Conservation (phyloP, 805 yeast genomes). For the Wickerhamomyces strasburgensis region DNA sequence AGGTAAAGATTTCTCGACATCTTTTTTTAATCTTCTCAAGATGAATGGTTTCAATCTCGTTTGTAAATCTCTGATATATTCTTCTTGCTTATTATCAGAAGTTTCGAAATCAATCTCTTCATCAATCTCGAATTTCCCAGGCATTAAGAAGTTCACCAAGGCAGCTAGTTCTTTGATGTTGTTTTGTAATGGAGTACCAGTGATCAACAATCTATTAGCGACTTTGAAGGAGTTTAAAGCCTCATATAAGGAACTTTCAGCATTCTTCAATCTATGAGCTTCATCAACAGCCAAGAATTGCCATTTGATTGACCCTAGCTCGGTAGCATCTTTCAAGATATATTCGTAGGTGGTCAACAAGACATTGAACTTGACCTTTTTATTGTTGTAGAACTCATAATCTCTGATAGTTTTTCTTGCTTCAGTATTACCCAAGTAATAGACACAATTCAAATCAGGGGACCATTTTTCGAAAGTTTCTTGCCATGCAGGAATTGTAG, state of each 20-base stretch:
- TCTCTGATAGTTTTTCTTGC: conserved; percentile 80
- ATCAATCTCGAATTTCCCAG: conserved; percentile 84
- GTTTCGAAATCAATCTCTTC: conserved; percentile 90
- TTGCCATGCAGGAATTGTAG: conserved; percentile 98
- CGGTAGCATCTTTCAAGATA: conserved; percentile 80
- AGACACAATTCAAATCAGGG: conserved; percentile 89
- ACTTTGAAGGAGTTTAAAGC: conserved; percentile 78
- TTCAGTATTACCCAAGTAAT: conserved; percentile 87
- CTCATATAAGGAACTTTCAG: conserved; percentile 90
- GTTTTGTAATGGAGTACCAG: conserved; percentile 98
- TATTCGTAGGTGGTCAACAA: conserved; percentile 94
- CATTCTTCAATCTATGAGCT: conserved; percentile 93
- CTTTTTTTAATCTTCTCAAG: conserved; percentile 88
- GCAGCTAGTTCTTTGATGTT: conserved; percentile 95
- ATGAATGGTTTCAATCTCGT: conserved; percentile 85
- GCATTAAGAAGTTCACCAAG: conserved; percentile 90
- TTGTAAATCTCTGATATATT: conserved; percentile 81
- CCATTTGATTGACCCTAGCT: conserved; percentile 84
- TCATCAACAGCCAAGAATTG: conserved; percentile 97
- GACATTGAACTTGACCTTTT: conserved; percentile 86
- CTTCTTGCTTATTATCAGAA: conserved; percentile 72
- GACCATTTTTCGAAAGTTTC: conserved; percentile 98
- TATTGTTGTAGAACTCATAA: conserved; percentile 72
- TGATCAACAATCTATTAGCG: conserved; percentile 78
- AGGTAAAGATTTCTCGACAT: conserved; percentile 95